Percentiles rank a stretch among this genome's conserved stretches.
Evolutionary conservation across 2,329 filamentous ascomycete species (phyloP).

Genomic region (Rachicladosporium sp.): DNA sequence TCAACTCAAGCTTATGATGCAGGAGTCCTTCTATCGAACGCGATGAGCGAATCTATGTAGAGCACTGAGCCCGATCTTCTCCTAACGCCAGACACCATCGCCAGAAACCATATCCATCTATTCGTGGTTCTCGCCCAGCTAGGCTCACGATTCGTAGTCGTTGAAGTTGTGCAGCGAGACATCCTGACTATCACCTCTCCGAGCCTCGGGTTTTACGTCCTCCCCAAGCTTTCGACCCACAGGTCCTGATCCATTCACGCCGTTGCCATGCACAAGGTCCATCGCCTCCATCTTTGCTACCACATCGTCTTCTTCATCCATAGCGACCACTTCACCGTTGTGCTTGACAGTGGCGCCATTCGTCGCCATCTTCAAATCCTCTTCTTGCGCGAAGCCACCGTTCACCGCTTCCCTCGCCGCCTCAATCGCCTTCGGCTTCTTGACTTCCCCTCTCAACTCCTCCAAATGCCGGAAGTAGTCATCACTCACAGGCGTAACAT

Average conservation of each 20-base stretch:
- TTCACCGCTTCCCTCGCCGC: slow-evolving; percentile 52
- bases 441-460: slow-evolving; percentile 55
- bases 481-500: slow-evolving; percentile 66
- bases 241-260: slow-evolving; percentile 1
- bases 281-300: slow-evolving; percentile 5
- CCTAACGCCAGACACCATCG: too few species aligned
- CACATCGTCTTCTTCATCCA: slow-evolving; percentile 18
- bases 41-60: too few species aligned
- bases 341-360: slow-evolving; percentile 48
- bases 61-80: too few species aligned
- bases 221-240: slow-evolving; percentile 4
- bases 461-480: slow-evolving; percentile 76
- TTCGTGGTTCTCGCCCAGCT: too few species aligned
- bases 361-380: slow-evolving; percentile 49
- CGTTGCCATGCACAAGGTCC: slow-evolving; percentile 9
- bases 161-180: slow-evolving; percentile 48
- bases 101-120: too few species aligned
- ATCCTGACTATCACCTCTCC: slow-evolving; percentile 26
- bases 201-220: slow-evolving; percentile 12
- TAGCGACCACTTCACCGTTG: slow-evolving; percentile 45
- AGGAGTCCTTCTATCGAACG: too few species aligned
- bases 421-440: slow-evolving; percentile 54
- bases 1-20: too few species aligned
- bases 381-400: slow-evolving; percentile 48
- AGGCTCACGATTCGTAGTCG: slow-evolving; percentile 17